Conservation (phyloP, 805 yeast genomes). For the Zygosaccharomyces kombuchaensis region DNA sequence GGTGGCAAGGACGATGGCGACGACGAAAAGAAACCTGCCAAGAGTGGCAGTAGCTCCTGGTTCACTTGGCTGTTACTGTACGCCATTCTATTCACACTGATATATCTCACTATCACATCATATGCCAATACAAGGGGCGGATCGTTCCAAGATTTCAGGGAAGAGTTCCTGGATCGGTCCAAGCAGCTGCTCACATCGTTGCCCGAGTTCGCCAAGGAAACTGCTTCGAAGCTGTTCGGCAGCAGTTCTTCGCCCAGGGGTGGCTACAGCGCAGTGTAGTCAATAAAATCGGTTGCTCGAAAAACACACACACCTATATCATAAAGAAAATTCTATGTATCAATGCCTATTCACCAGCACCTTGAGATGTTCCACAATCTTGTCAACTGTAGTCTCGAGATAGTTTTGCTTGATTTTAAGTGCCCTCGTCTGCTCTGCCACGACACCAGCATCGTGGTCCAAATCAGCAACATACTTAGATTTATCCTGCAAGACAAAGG, state of each 20-base stretch:
- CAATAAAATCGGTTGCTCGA: not conserved
- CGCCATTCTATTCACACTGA: constrained; percentile 62
- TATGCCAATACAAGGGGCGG: constrained; percentile 71
- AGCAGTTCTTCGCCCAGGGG: constrained; percentile 54
- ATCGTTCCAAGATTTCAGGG: constrained; percentile 63
- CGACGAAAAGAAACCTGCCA: constrained; percentile 28
- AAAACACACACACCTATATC: constrained; percentile 6
- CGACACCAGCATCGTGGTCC: constrained; percentile 46
- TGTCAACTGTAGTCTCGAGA: constrained; percentile 71
- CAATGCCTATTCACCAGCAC: constrained; percentile 33
- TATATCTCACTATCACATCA: constrained; percentile 63
- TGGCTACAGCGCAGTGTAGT: constrained; percentile 86
- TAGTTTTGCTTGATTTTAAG: constrained; percentile 67
- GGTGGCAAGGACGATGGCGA: constrained; percentile 22
- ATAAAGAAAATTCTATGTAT: not conserved
- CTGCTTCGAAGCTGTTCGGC: constrained; percentile 62
- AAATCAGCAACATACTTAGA: constrained; percentile 47
- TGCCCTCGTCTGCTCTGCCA: constrained; percentile 55
- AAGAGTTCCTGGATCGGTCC: constrained; percentile 67
- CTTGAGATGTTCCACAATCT: constrained; percentile 61
- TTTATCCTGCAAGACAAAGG: constrained; percentile 46
- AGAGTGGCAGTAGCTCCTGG: constrained; percentile 38
- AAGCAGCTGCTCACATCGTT: constrained; percentile 52
- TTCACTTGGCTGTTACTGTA: constrained; percentile 77
- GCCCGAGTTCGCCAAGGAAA: constrained; percentile 65